Evolutionary conservation across 345 rosid genomes (phyloP).

Genomic region (Tarenaya hassleriana): DNA sequence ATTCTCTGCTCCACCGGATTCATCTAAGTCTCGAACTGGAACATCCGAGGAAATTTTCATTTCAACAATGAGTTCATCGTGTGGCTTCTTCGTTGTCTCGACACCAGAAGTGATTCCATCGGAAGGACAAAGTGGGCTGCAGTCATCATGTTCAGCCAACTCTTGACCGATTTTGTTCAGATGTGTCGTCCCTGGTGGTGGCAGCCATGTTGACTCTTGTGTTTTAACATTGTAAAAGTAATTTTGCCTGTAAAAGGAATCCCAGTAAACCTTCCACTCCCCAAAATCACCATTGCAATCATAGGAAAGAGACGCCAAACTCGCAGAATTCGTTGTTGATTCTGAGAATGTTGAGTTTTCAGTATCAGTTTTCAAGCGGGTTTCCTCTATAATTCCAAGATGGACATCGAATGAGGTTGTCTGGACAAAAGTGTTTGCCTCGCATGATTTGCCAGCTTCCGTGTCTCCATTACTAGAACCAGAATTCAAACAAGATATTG

Average conservation of each 20-base stretch:
- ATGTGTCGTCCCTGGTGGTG: constrained; percentile 69
- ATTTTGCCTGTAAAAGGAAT: constrained; percentile 54
- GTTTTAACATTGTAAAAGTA: constrained; percentile 63
- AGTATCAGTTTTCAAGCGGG: constrained; percentile 19
- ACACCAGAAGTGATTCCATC: constrained; percentile 6
- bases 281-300: constrained; percentile 24
- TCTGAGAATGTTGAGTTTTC: constrained; percentile 23
- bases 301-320: constrained; percentile 15
- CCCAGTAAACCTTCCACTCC: constrained; percentile 80
- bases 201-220: constrained; percentile 59
- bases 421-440: constrained; percentile 22
- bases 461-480: constrained; percentile 23
- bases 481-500: constrained; percentile 20
- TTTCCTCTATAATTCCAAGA: constrained; percentile 16
- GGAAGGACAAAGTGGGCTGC: constrained; percentile 16
- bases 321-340: constrained; percentile 20
- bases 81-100: constrained; percentile 28
- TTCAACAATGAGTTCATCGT: constrained; percentile 15
- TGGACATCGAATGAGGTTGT: constrained; percentile 11
- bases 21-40: constrained; percentile 15
- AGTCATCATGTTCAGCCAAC: constrained; percentile 28
- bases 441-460: constrained; percentile 18
- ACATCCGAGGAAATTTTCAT: constrained; percentile 5
- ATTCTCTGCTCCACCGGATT: constrained; percentile 26
- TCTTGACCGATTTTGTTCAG: too few relatives aligned